phyloP scores from a whole-genome alignment of 805 yeast genomes.

The Schwanniomyces occidentalis region DNA sequence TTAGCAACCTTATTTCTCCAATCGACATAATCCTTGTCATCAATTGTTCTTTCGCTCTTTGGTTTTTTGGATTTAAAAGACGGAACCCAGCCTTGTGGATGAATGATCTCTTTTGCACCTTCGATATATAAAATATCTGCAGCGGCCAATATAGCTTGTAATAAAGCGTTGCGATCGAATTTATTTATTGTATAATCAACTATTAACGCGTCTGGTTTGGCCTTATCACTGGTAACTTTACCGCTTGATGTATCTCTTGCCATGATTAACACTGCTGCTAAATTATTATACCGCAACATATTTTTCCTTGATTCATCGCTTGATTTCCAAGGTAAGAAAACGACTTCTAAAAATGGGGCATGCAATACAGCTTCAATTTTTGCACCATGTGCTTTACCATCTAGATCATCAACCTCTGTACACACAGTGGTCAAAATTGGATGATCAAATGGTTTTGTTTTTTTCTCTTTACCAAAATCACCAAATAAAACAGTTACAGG shows the following conservation, averaged over 20 bases:
- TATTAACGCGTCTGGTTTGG: constrained; percentile 29
- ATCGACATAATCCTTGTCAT: constrained; percentile 43
- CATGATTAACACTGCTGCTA: constrained; percentile 42
- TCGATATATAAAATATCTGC: constrained; percentile 49
- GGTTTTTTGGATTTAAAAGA: constrained; percentile 37
- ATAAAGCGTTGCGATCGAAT: constrained; percentile 42
- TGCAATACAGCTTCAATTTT: constrained; percentile 51
- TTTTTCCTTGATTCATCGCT: constrained; percentile 33
- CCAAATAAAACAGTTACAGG: constrained; percentile 46
- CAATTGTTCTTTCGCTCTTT: constrained; percentile 35
- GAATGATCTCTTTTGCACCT: constrained; percentile 47
- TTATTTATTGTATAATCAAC: constrained; percentile 42
- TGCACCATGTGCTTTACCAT: constrained; percentile 54
- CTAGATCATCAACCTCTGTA: constrained; percentile 47
- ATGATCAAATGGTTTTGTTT: constrained; percentile 36
- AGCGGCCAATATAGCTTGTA: constrained; percentile 35
- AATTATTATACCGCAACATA: constrained; percentile 35
- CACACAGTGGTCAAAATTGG: constrained; percentile 53
- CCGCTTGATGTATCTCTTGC: constrained; percentile 50
- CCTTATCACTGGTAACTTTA: constrained; percentile 30
- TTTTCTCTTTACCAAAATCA: constrained; percentile 35
- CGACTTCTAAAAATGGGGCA: constrained; percentile 40
- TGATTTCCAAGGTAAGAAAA: constrained; percentile 44
- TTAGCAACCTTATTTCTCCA: constrained; percentile 33
- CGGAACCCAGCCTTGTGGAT: constrained; percentile 34